Percentiles rank a stretch among this genome's conserved stretches.
Conservation (phyloP, 2,329 filamentous ascomycete genomes). For the Hypoxylon sp. region DNA sequence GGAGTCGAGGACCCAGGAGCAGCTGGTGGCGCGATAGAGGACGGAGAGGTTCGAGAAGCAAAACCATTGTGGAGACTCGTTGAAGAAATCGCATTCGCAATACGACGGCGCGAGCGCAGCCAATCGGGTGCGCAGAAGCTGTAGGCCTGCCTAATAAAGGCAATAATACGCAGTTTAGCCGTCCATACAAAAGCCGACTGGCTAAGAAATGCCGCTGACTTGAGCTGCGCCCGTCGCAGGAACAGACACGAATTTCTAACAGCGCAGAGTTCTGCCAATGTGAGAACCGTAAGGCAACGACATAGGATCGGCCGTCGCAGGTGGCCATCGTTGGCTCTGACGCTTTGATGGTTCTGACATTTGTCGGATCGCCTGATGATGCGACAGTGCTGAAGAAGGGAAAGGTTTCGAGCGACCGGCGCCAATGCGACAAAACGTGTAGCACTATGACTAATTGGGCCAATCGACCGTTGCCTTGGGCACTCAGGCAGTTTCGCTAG, state of each 20-base stretch:
- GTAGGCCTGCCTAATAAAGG: constrained; percentile 9
- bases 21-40: constrained; percentile 17
- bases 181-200: constrained; percentile 19
- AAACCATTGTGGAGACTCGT: constrained; percentile 22
- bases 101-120: constrained; percentile 32
- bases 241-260: constrained; percentile 6
- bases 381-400: constrained; percentile 54
- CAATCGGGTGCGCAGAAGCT: constrained; percentile 18
- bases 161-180: constrained; percentile 17
- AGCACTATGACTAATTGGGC: constrained; percentile 39
- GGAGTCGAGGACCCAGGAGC: constrained; percentile 30
- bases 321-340: constrained; percentile 22
- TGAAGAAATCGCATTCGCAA: constrained; percentile 22
- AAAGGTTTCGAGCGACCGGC: constrained; percentile 46
- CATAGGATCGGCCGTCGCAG: constrained; percentile 3
- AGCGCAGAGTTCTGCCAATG: background rate
- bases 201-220: constrained; percentile 1
- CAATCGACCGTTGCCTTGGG: constrained; percentile 32
- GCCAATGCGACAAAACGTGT: constrained; percentile 49
- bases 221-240: constrained; percentile 12
- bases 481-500: background rate
- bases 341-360: constrained; percentile 40
- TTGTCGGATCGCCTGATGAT: constrained; percentile 60
- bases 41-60: constrained; percentile 23
- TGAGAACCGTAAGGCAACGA: constrained; percentile 2